Evolutionary conservation across 2,329 filamentous ascomycete species (phyloP), one percentile per base, ranked within the genome.

Genomic region (Fusarium sp.): DNA sequence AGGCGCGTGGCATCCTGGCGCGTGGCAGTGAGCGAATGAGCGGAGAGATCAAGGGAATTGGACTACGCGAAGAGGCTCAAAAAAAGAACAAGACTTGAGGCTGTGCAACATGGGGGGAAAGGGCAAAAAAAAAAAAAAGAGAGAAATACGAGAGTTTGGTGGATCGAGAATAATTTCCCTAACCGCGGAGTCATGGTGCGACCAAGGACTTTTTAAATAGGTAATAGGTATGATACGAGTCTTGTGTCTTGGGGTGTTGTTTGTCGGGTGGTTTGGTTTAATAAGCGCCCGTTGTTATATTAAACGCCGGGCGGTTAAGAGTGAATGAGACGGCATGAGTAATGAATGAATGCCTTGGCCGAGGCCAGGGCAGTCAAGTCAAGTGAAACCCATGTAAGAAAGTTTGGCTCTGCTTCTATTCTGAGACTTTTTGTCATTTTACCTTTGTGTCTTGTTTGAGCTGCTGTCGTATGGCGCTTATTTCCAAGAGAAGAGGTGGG

Each of bases 151-250:
- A 29, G 48, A 33, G 31, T 41, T 45, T 32, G 42, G 59, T 68
- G 61, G 60, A 54, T 54, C 57, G 61, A 64, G 51, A 36, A 54
- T 55, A 64, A 71, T 71, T 47, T 70, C 64, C 51, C 53, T 69
- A 71, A 53, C 66, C 69, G 69, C 68, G 51, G 57, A 31, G 38
- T 41, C 39, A 63, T 65, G 57, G 57, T 69, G 62, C 65, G 66
- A 60, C 48, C n/a, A 39, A 47, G 51, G 45, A 36, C 46, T 53
- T 49, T 48, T 67, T 66, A 52, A 57, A 58, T 57, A 63, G 32
- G 9, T 19, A 19, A 19, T 19, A 19, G 19, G 46, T 17, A 33
- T 4, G 21, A 50, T 21, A 53, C 23, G 23, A 25, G 23, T 8
- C 23, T 25, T 25, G 11, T 29, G 27, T 29, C 27, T 29, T 29